A percentile compares a stretch with the other conserved stretches of the same genome.
Conservation (phyloP, 1,139 yeast species). For the Protomyces lactucae-debilis region DNA sequence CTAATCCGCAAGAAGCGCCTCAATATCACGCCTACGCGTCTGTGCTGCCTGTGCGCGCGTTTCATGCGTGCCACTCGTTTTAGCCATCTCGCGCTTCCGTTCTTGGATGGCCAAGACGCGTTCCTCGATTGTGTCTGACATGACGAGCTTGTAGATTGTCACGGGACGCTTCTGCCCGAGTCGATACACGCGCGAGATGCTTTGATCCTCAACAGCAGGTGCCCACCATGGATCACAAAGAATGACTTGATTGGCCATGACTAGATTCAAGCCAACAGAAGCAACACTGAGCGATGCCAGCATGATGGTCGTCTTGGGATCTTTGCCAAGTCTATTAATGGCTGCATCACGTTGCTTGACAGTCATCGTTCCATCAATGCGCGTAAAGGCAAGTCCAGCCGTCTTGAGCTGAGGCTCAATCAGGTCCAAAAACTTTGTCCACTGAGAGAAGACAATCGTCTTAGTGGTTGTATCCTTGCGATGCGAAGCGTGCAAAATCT, state of each 20-base stretch:
- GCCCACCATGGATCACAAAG: constrained; percentile 64
- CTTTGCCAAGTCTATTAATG: constrained; percentile 6
- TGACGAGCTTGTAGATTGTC: constrained; percentile 49
- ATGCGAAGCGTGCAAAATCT: constrained; percentile 4
- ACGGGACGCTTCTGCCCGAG: constrained; percentile 56
- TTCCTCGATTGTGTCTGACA: constrained; percentile 50
- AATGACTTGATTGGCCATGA: constrained; percentile 53
- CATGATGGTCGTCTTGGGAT: constrained; percentile 39
- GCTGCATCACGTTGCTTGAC: constrained; percentile 26
- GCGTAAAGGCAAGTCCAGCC: constrained; percentile 48
- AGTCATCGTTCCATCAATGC: constrained; percentile 37
- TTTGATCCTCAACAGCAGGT: constrained; percentile 54
- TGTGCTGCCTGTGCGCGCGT: constrained; percentile 9
- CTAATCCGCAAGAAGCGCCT: constrained; percentile 8
- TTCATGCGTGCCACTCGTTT: constrained; percentile 11
- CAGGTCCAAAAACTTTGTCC: constrained; percentile 70
- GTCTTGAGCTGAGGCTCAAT: constrained; percentile 54
- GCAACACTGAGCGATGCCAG: constrained; percentile 56
- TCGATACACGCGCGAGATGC: constrained; percentile 58
- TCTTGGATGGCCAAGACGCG: constrained; percentile 17
- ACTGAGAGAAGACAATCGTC: constrained; percentile 77
- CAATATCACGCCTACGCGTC: constrained; percentile 9
- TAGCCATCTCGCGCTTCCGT: constrained; percentile 20
- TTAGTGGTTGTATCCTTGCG: constrained; percentile 38
- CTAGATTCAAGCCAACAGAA: constrained; percentile 55